Evolutionary conservation across 768 basidiomycete species (phyloP).

Genomic region (Fomitopsis pulvina): DNA sequence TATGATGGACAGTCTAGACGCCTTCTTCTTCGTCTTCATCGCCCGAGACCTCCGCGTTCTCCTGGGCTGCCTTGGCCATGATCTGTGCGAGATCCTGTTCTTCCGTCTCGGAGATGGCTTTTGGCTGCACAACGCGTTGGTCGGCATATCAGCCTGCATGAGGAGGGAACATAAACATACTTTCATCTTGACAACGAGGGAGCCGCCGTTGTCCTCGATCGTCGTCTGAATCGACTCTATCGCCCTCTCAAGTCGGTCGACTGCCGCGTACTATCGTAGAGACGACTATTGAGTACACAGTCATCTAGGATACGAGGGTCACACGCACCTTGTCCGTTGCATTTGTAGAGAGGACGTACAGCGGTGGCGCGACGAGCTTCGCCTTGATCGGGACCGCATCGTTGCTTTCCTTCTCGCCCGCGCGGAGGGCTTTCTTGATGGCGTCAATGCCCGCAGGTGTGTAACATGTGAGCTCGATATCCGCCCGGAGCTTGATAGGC

Average conservation of each 20-base stretch:
- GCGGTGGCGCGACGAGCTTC: constrained; percentile 90
- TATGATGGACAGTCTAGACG: constrained; percentile 5
- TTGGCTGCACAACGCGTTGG: constrained; percentile 53
- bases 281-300: background rate
- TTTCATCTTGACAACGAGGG: constrained; percentile 94
- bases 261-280: constrained; percentile 66
- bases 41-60: constrained; percentile 95
- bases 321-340: constrained; percentile 84
- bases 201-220: constrained; percentile 82
- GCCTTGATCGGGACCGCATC: constrained; percentile 96
- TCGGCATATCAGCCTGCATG: background rate
- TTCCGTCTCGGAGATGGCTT: constrained; percentile 95
- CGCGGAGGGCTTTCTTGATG: constrained; percentile 85
- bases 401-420: constrained; percentile 83
- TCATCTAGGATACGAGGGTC: background rate
- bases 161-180: constrained; percentile 30
- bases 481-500: constrained; percentile 96
- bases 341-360: constrained; percentile 94
- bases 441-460: constrained; percentile 94
- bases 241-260: constrained; percentile 89
- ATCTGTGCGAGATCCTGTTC: constrained; percentile 95
- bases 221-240: constrained; percentile 84
- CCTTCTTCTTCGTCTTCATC: constrained; percentile 83
- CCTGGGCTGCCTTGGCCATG: constrained; percentile 90
- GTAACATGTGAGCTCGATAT: constrained; percentile 96